A percentile compares a stretch with the other conserved stretches of the same genome.
phyloP scores from a whole-genome alignment of 2,329 filamentous ascomycete species.

The Hawksworthiomyces lignivorus region DNA sequence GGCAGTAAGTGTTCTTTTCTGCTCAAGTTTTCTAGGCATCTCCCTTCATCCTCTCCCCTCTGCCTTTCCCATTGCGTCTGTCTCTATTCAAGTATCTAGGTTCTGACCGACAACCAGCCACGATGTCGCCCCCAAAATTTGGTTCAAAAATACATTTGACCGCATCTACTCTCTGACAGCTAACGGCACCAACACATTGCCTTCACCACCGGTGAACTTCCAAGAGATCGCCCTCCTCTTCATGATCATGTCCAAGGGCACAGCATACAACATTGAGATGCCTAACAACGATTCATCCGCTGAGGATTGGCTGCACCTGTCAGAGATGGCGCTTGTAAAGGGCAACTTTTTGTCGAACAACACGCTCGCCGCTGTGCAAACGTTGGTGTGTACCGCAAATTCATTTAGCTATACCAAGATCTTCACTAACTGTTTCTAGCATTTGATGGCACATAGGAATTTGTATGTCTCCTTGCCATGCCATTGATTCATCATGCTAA shows the following conservation, averaged over 20 bases:
- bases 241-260: slow-evolving; percentile 8
- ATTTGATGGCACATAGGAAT: slow-evolving; percentile 5
- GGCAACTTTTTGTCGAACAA: slow-evolving; percentile 9
- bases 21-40: too few species aligned
- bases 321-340: slow-evolving; percentile 6
- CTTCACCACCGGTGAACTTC: background rate
- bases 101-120: background rate
- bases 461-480: background rate
- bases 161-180: background rate
- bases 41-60: too few species aligned
- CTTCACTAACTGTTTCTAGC: background rate
- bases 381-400: background rate
- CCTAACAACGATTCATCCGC: slow-evolving; percentile 4
- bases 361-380: slow-evolving; percentile 3
- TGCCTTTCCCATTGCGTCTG: too few species aligned
- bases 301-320: slow-evolving; percentile 5
- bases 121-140: background rate
- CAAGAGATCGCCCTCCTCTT: slow-evolving; percentile 7
- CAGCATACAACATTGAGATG: slow-evolving; percentile 7
- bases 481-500: background rate
- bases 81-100: too few species aligned
- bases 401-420: too few species aligned
- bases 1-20: slow-evolving; percentile 1
- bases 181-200: background rate
- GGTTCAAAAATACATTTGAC: slow-evolving; percentile 3